Evolutionary conservation across 768 basidiomycete genomes (phyloP), one percentile per base, ranked within the genome.

Genomic region (Leccinum sublutescens): DNA sequence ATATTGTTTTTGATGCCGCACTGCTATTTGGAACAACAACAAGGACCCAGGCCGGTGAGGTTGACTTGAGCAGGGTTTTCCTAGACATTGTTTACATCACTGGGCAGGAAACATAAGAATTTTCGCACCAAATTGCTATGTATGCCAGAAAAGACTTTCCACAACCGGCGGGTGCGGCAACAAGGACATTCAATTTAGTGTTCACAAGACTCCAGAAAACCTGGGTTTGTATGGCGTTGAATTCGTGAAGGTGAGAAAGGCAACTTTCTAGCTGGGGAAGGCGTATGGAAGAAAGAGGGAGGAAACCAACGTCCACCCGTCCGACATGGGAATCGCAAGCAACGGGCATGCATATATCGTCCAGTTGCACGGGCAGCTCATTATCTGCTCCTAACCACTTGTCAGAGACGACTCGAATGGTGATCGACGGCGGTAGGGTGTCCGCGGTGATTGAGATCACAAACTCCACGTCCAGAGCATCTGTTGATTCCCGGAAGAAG

Each of bases 341-440:
- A 14, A 70, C 54, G 1, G 97, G 97, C 89, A 98, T 95, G 51
- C 85, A 74, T 29, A 98, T 75, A 5, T 79, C 76, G 2, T 86
- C 84, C 43, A 98, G 71, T 3, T 85, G 72, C 43, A 98, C 78
- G 2, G 65, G 62, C 8, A 87, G 66, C 60, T 89, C 86, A 55
- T 91, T 85, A 66, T 97, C 95, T 1, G 95, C 90, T 2, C 93
- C 93, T 63, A 97, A 79, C 97, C 97, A 99, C 59, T 85, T 82
- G 73, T 98, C 95, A 7, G 94, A 98, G 49, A 92, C 82, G 38
- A 85, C 87, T 17, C 91, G 85, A 56, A 97, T 80, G 6, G 82
- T 88, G 21, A 98, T 76, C 3, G 79, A 85, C 3, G 86, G 75
- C 0, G 91, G 89, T 4, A 81, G 78, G 43, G 77, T 75, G 25